A percentile compares a stretch with the other conserved stretches of the same genome.
Evolutionary conservation across 2,329 filamentous ascomycete genomes (phyloP).

Genomic region (Elsinoe batatas): DNA sequence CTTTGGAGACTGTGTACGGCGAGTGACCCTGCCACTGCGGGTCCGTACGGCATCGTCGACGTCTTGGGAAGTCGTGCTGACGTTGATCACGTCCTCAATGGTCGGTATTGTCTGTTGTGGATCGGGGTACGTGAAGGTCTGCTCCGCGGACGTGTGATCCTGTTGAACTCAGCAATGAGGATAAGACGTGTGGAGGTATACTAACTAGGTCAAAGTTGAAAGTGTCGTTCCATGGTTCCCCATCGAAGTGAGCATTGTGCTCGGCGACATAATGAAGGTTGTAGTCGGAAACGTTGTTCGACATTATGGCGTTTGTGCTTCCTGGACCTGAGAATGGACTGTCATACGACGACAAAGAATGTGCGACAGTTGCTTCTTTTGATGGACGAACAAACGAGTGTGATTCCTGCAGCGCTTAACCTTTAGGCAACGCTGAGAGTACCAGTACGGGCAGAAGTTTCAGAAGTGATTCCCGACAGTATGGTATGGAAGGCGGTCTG

Average conservation of each 20-base stretch:
- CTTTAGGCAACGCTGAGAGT: neutral
- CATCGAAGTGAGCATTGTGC: conserved; percentile 32
- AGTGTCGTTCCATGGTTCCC: conserved; percentile 25
- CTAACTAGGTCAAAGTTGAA: conserved; percentile 16
- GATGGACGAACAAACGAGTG: neutral
- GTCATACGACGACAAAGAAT: neutral
- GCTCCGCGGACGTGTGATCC: conserved; percentile 10
- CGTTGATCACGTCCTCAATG: conserved; percentile 31
- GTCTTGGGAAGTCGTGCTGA: neutral
- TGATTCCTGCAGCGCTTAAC: conserved; percentile 1
- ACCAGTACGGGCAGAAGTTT: neutral
- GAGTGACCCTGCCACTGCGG: conserved; percentile 28
- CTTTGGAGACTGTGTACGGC: conserved; percentile 28
- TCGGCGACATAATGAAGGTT: conserved; percentile 34
- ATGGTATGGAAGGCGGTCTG: conserved; percentile 1
- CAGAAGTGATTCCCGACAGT: neutral
- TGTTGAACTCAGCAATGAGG: conserved; percentile 11
- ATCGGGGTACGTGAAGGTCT: conserved; percentile 9
- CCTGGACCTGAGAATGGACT: neutral
- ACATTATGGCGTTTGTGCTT: conserved; percentile 6
- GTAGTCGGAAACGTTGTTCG: conserved; percentile 18
- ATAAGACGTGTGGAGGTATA: neutral
- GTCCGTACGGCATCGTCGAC: neutral
- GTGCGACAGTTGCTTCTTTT: neutral
- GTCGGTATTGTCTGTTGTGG: conserved; percentile 28